These are phyloP conservation scores for Leccinellum luteum DNA, from an alignment of 768 basidiomycete species.

Conservation along the genomic window DNA sequence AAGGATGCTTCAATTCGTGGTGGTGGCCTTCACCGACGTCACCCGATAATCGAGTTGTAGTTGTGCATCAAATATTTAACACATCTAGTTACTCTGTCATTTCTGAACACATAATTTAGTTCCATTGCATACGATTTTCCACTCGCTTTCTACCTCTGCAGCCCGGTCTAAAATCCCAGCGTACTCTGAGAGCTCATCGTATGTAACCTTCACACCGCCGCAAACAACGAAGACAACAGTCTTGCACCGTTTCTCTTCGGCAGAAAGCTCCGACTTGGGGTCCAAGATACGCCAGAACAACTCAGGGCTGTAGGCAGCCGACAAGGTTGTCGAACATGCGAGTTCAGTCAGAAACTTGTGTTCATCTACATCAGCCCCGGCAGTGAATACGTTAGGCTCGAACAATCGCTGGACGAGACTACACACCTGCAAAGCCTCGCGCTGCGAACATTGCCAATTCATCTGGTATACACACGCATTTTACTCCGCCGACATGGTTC, in stretches of 20 bases:
- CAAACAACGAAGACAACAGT: slow-evolving; percentile 20
- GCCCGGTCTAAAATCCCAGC: slow-evolving; percentile 37
- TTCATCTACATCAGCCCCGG: slow-evolving; percentile 46
- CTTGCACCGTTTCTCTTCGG: slow-evolving; percentile 23
- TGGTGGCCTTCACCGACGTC: slow-evolving; percentile 12
- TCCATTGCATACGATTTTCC: slow-evolving; percentile 32
- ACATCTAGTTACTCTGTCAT: neutral
- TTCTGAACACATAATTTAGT: slow-evolving; percentile 22
- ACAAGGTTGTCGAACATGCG: slow-evolving; percentile 68
- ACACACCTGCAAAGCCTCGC: slow-evolving; percentile 55
- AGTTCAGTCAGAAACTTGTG: slow-evolving; percentile 75
- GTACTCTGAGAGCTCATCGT: slow-evolving; percentile 53
- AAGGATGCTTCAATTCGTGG: slow-evolving; percentile 27
- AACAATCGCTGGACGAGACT: neutral
- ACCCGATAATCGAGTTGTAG: neutral
- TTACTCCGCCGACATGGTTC: slow-evolving; percentile 53
- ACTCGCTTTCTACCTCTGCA: slow-evolving; percentile 23
- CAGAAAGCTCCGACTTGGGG: slow-evolving; percentile 20
- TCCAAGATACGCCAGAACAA: slow-evolving; percentile 47
- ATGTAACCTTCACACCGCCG: slow-evolving; percentile 62
- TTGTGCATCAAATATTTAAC: slow-evolving; percentile 6
- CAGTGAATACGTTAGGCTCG: neutral
- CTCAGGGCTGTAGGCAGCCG: slow-evolving; percentile 57
- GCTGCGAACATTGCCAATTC: slow-evolving; percentile 65
- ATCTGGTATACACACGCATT: slow-evolving; percentile 62